Percentiles rank a stretch among this genome's conserved stretches.
Conservation (phyloP, 345 rosid species). For the Eucalyptus pauciflora region DNA sequence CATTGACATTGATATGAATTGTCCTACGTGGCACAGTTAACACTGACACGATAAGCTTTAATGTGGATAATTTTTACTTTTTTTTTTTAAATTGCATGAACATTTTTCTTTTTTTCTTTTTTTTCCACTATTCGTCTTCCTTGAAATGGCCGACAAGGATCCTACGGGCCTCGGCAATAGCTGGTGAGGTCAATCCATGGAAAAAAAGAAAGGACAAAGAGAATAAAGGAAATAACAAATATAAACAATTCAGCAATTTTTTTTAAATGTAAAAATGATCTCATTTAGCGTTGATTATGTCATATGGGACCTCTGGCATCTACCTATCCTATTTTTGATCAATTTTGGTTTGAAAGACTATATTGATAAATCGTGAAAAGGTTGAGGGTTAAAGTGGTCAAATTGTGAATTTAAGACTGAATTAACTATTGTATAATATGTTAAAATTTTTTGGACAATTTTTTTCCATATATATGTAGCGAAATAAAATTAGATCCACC, state of each 20-base stretch:
- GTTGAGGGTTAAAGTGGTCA: accelerated
- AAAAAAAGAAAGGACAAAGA: not conserved
- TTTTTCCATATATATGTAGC: not conserved
- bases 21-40: too few relatives aligned
- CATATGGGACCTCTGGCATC: not conserved
- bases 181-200: not conserved
- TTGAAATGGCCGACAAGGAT: not conserved
- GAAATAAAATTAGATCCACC: not conserved
- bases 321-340: not conserved
- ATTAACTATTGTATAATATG: not conserved
- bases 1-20: too few relatives aligned
- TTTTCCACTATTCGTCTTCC: not conserved
- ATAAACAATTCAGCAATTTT: too few relatives aligned
- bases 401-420: not conserved
- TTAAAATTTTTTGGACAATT: not conserved
- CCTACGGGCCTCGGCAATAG: not conserved
- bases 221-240: not conserved
- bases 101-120: too few relatives aligned
- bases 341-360: not conserved
- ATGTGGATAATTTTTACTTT: accelerated
- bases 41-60: accelerated
- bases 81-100: too few relatives aligned
- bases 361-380: not conserved
- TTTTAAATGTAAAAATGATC: not conserved
- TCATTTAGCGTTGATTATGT: not conserved